These are phyloP conservation scores for Crithidia fasciculata DNA, from an alignment of 208 protist species.

Conservation along the genomic window DNA sequence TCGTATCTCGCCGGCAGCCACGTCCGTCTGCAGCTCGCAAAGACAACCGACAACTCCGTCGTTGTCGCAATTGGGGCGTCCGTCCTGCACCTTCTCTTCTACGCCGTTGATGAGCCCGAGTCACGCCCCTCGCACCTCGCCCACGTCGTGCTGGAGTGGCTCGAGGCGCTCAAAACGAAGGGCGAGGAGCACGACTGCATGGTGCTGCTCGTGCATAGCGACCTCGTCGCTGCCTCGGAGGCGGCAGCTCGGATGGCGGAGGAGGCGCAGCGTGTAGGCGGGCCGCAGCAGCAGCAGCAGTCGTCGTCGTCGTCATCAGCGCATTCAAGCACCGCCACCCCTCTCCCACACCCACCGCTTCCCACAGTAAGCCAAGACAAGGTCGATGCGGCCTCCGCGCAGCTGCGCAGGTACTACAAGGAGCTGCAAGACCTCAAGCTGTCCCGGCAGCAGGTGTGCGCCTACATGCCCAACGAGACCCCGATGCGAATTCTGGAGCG, in stretches of 20 bases:
- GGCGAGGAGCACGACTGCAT: slow-evolving; percentile 60
- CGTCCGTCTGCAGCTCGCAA: slow-evolving; percentile 68
- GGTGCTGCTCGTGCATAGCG: slow-evolving; percentile 53
- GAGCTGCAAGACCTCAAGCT: slow-evolving; percentile 68
- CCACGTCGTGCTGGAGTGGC: slow-evolving; percentile 66
- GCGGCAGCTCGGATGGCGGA: slow-evolving; percentile 21
- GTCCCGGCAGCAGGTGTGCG: slow-evolving; percentile 65
- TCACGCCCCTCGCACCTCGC: slow-evolving; percentile 54
- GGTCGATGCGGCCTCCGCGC: slow-evolving; percentile 39
- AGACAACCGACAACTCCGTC: slow-evolving; percentile 57
- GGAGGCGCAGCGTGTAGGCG: slow-evolving; percentile 14
- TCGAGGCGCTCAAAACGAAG: slow-evolving; percentile 47
- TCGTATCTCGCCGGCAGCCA: slow-evolving; percentile 45
- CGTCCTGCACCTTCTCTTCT: slow-evolving; percentile 68
- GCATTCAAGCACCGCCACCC: neutral
- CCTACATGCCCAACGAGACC: slow-evolving; percentile 70
- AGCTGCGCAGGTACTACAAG: slow-evolving; percentile 68
- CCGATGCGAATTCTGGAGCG: slow-evolving; percentile 69
- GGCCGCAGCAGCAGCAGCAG: no score
- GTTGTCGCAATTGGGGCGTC: slow-evolving; percentile 34
- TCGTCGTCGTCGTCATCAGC: neutral
- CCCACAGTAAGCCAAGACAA: slow-evolving; percentile 39
- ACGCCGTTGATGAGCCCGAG: slow-evolving; percentile 56
- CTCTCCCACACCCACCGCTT: neutral
- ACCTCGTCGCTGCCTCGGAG: slow-evolving; percentile 47